A percentile compares a stretch with the other conserved stretches of the same genome.
phyloP scores from a whole-genome alignment of 768 basidiomycete species.

The Leccinum sublutescens region DNA sequence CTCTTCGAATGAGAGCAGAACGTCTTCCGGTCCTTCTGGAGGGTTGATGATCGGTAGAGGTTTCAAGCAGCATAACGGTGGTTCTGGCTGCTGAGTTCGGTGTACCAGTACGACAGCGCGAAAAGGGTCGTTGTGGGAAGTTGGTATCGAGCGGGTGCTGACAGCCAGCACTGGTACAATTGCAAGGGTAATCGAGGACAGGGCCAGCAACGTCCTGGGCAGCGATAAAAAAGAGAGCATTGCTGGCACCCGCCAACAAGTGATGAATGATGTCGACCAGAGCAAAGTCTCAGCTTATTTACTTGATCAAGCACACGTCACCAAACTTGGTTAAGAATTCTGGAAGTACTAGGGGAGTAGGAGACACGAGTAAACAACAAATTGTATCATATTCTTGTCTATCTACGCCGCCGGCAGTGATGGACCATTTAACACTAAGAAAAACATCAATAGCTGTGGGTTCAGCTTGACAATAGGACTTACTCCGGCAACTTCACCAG shows the following conservation, averaged over 20 bases:
- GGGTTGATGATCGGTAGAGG: constrained; percentile 39
- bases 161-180: constrained; percentile 31
- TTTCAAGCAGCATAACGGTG: constrained; percentile 68
- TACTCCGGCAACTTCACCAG: constrained; percentile 31
- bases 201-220: constrained; percentile 22
- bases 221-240: neutral
- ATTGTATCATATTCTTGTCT: constrained; percentile 2
- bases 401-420: constrained; percentile 6
- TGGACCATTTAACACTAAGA: constrained; percentile 26
- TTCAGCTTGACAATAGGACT: neutral
- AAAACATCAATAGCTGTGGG: neutral
- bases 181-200: constrained; percentile 38
- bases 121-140: constrained; percentile 58
- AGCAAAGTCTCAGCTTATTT: neutral
- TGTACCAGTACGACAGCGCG: constrained; percentile 50
- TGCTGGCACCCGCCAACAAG: constrained; percentile 11
- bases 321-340: neutral
- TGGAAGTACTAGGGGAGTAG: too few relatives aligned
- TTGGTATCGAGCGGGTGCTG: constrained; percentile 30
- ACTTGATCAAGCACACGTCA: neutral
- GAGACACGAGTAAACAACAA: constrained; percentile 8
- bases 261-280: constrained; percentile 8
- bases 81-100: constrained; percentile 45
- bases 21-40: constrained; percentile 50
- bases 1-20: constrained; percentile 81